Evolutionary conservation across 2,329 filamentous ascomycete genomes (phyloP).

Genomic region (Cryphonectria parasitica): DNA sequence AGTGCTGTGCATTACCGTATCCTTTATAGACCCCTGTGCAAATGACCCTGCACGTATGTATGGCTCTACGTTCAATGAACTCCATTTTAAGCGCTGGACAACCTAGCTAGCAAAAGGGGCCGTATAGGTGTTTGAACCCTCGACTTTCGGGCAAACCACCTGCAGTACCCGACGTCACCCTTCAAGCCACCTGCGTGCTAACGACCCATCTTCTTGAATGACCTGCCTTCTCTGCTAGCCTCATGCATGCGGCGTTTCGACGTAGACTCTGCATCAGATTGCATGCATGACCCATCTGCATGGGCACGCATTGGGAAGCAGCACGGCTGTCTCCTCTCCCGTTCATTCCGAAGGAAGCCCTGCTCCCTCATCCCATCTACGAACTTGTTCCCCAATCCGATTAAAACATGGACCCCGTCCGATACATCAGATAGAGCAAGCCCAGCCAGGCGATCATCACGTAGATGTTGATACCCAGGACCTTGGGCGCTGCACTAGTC

Average conservation of each 20-base stretch:
- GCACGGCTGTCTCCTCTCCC: background rate
- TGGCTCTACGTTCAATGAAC: too few species aligned
- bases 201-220: background rate
- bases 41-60: background rate
- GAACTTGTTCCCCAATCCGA: background rate
- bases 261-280: background rate
- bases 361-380: background rate
- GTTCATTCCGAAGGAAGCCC: background rate
- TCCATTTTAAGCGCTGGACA: background rate
- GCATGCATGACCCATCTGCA: background rate
- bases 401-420: slow-evolving; percentile 24
- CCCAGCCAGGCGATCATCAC: slow-evolving; percentile 21
- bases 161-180: background rate
- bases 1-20: too few species aligned
- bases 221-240: background rate
- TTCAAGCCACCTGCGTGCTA: background rate
- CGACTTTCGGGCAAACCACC: background rate
- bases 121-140: background rate
- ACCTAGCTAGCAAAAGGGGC: background rate
- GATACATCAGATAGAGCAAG: slow-evolving; percentile 24
- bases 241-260: background rate
- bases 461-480: slow-evolving; percentile 21
- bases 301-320: background rate
- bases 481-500: slow-evolving; percentile 19
- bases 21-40: background rate